Evolutionary conservation across 345 rosid genomes (phyloP), one percentile per base, ranked within the genome.

Genomic region (Arabidopsis suecica): DNA sequence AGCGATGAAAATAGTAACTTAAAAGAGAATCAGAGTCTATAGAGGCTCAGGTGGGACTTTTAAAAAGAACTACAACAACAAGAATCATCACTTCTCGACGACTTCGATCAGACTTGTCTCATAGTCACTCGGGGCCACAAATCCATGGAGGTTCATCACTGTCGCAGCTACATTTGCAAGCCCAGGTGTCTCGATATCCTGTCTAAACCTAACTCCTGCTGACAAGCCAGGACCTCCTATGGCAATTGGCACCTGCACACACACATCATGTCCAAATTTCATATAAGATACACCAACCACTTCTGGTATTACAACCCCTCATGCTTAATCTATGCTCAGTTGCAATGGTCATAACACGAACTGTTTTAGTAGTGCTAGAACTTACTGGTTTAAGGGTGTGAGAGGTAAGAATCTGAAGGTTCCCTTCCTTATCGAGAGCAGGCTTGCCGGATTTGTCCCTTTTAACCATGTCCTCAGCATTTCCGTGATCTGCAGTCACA

Each of bases 391-490:
- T 64, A 50, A 91, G 91, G 61, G 99, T 96, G 85, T 95, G 99
- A 40, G 98, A 96, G 49, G 99, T 96, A 67, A 93, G 98, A 37
- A 93, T 86, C 83, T 96, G 99, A 78, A 96, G 77, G 4, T 86
- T 82, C 59, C 99, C 99, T 62, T 65, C 79, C 88, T 93, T 91
- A 73, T 86, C 98, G 5, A 79, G 36, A 20, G 32, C 33, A 3
- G 99, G 99, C 77, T 89, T 78, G 8, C 97, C 99, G 10, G 90
- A 73, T 80, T 96, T 96, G 78, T 87, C 86, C 70, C 97, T 88
- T 82, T 95, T 93, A n/a, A 88, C 99, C 98, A 95, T 95, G 83
- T 93, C 99, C 85, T 95, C 97, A 0, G 99, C 97, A 76, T 95
- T 92, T 49, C 99, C 98, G 36, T 95, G 98, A 86, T 95, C 99